Base-by-base conservation (phyloP, 345 rosid genomes). In the Stellera chamaejasme region DNA sequence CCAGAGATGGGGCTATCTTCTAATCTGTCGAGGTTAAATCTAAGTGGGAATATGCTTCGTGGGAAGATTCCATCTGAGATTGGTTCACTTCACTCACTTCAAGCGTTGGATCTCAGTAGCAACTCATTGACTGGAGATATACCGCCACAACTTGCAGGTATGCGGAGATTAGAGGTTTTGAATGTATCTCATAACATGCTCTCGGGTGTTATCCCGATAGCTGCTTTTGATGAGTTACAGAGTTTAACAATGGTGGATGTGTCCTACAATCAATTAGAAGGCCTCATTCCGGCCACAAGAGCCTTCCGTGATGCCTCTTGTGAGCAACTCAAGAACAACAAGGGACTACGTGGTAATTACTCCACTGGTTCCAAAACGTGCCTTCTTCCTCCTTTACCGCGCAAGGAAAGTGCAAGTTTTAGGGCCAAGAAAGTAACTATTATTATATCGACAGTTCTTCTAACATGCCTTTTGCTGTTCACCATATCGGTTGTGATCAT, bases 101-200 rank as follows among this genome's bases (percentile, higher is more conserved):
- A 53, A 25, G 27, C 51, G 63, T 44, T 3, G 49, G 79, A 79
- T 69, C 58, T 79, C 47, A 76, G 84, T 60, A 19, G 49, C 10
- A 66, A 71, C 27, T 12, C 13, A 8, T 28, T 70, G 10, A 32
- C 52, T 1, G 75, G 59, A 16, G 55, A 50, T 32, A 65, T 70
- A 14, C 74, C 74, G 6, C 2, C 2, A 10, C 28, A 55, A 12
- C 48, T 55, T 5, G 46, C 14, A 10, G 19, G 12, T 6, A 16
- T 43, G 27, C 7, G 2, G 2, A 43, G 4, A 14, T 4, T 55
- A 6, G 58, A 55, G 15, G 12, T 10, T 3, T 26, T 70, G 13
- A 52, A 64, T n/a, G 62, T 70, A 10, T 64, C 69, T 11, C 65
- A 56, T n/a, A 70, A 70, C 26, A 53, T 19, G 26, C 59, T 70